Base-by-base conservation (phyloP, 2,329 filamentous ascomycete genomes). In the Botrytis galanthina region DNA sequence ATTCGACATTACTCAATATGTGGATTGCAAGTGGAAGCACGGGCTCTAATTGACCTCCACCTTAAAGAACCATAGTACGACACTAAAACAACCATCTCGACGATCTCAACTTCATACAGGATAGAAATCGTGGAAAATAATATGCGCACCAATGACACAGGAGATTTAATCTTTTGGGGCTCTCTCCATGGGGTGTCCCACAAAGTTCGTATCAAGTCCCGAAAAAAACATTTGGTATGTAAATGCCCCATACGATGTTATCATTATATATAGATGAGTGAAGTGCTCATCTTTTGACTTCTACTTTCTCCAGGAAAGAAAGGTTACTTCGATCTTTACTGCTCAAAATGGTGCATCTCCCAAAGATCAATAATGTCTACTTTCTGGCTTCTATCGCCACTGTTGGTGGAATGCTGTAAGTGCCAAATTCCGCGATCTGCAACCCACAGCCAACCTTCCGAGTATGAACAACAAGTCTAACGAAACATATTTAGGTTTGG, bases 361-460 rank as follows among this genome's bases (percentile, higher is more conserved):
- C 74, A 16, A 78, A 77, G 61, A 74, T 76, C 20, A 72, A 75
- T 22, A 77, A 77, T 60, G 74, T 73, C 26, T 78, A 78, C 35
- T 77, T 77, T 69, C 57, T 77, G 59, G 76, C 75, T 37, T 71
- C 75, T 10, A 74, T 75, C 64, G 74, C 74, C 51, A 75, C 74
- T 18, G 73, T 75, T 18, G 75, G 74, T 67, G 74, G 73, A 9
- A 76, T 75, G 74, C 75, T 76, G 75, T 73, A 46, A 72, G 74
- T 66, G 51, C 7, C 14, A 29, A 57, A 3, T 7, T 29, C 18
- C 18, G 9, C 16, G 32, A 57, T 18, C 14, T 18, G 9, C 51
- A 57, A 42, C 22, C 16, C 20, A 32, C 8, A 1, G 16, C 16
- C 12, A 26, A 3, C 0, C n/a, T 37, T 14, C 39, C 16, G 16